Conservation (phyloP, 331 rosid genomes). For the Phaseolus coccineus region DNA sequence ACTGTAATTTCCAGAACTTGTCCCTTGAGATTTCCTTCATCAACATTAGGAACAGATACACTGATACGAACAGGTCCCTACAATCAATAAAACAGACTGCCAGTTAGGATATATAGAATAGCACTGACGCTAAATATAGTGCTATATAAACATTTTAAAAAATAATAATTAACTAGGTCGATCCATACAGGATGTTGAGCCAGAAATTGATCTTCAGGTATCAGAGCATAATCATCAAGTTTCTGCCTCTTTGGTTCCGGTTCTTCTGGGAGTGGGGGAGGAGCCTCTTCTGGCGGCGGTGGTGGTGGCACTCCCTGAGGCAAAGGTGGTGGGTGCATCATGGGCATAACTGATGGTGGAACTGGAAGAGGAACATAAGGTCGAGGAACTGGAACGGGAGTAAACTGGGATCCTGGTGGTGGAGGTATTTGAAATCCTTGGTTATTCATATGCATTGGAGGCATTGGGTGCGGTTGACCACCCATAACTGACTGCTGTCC, state of each 20-base stretch:
- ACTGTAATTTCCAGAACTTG: constrained; percentile 79
- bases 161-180: neutral
- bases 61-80: constrained; percentile 83
- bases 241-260: constrained; percentile 94
- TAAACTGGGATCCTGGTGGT: constrained; percentile 87
- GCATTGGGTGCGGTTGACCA: constrained; percentile 73
- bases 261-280: constrained; percentile 92
- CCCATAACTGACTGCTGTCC: constrained; percentile 69
- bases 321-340: constrained; percentile 86
- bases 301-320: constrained; percentile 91
- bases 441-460: constrained; percentile 60
- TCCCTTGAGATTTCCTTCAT: constrained; percentile 93
- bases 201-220: constrained; percentile 87
- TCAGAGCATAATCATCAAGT: constrained; percentile 80
- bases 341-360: constrained; percentile 67
- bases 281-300: constrained; percentile 93
- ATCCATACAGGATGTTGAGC: constrained; percentile 79
- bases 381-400: constrained; percentile 63
- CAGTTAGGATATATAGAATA: constrained; percentile 4
- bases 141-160: neutral
- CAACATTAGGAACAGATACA: constrained; percentile 80
- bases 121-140: neutral
- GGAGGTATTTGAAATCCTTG: constrained; percentile 72
- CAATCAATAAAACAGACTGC: constrained; percentile 21
- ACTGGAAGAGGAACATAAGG: constrained; percentile 61